Conservation (phyloP, 2,329 filamentous ascomycete genomes). For the Apiospora koreana region DNA sequence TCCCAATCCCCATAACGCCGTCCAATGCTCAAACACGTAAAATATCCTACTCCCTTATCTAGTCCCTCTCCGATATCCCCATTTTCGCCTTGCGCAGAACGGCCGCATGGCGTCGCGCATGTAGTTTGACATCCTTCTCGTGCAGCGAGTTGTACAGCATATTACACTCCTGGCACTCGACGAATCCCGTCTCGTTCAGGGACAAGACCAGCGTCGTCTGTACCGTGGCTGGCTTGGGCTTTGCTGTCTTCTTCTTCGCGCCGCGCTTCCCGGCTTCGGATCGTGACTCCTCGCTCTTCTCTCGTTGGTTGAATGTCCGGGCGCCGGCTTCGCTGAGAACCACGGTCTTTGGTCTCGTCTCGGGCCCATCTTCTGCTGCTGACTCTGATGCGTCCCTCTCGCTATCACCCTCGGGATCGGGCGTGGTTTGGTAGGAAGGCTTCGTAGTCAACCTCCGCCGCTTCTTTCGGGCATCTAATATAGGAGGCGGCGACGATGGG, state of each 20-base stretch:
- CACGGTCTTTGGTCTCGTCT: conserved; percentile 11
- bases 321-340: background rate
- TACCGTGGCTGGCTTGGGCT: conserved; percentile 28
- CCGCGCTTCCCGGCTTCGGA: conserved; percentile 16
- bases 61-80: background rate
- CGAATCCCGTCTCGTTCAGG: conserved; percentile 36
- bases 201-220: conserved; percentile 45
- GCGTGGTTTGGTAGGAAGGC: background rate
- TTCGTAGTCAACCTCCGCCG: conserved; percentile 12
- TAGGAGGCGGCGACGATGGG: conserved; percentile 32
- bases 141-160: conserved; percentile 48
- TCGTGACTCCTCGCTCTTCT: conserved; percentile 11
- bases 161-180: conserved; percentile 43
- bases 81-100: conserved; percentile 14
- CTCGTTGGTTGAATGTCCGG: conserved; percentile 15
- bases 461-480: conserved; percentile 25
- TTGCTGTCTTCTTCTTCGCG: conserved; percentile 15
- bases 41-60: background rate
- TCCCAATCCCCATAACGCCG: background rate
- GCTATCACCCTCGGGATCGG: conserved; percentile 5
- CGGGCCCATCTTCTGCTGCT: conserved; percentile 14
- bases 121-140: conserved; percentile 42
- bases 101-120: conserved; percentile 38
- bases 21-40: background rate
- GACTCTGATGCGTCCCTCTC: conserved; percentile 6